These are phyloP conservation scores for Taxillus chinensis DNA, from an alignment of 164 flowering plant species.

Conservation along the genomic window DNA sequence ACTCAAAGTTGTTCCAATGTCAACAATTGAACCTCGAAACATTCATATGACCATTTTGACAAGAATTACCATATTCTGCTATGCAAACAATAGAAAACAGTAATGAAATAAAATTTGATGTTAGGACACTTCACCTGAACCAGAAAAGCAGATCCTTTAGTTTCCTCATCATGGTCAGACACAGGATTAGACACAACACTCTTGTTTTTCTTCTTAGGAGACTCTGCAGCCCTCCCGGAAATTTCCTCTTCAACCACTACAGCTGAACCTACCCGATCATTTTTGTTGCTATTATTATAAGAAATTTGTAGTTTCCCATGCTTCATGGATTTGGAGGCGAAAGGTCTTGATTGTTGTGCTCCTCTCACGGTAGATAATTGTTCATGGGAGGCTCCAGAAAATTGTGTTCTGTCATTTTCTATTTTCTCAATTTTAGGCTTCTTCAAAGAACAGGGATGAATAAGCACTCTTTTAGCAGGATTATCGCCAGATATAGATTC, in stretches of 20 bases:
- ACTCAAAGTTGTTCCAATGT: no score
- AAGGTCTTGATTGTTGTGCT: conserved; percentile 6
- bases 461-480: conserved; percentile 14
- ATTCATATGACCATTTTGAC: no score
- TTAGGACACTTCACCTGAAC: conserved; percentile 40
- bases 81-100: not conserved
- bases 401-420: conserved; percentile 15
- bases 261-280: conserved; percentile 13
- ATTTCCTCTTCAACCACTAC: conserved; percentile 10
- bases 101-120: not conserved
- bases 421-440: conserved; percentile 27
- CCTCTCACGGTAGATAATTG: conserved; percentile 7
- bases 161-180: conserved; percentile 31
- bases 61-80: no score
- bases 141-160: conserved; percentile 60
- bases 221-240: conserved; percentile 7
- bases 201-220: conserved; percentile 15
- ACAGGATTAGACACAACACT: conserved; percentile 13
- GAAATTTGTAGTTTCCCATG: conserved; percentile 15
- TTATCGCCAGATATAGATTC: conserved; percentile 19
- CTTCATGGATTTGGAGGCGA: conserved; percentile 8
- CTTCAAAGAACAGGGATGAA: conserved; percentile 35
- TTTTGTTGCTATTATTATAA: conserved; percentile 12
- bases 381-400: conserved; percentile 8
- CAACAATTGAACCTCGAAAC: no score